Evolutionary conservation across 768 basidiomycete genomes (phyloP).

Genomic region (Auriscalpium vulgare): DNA sequence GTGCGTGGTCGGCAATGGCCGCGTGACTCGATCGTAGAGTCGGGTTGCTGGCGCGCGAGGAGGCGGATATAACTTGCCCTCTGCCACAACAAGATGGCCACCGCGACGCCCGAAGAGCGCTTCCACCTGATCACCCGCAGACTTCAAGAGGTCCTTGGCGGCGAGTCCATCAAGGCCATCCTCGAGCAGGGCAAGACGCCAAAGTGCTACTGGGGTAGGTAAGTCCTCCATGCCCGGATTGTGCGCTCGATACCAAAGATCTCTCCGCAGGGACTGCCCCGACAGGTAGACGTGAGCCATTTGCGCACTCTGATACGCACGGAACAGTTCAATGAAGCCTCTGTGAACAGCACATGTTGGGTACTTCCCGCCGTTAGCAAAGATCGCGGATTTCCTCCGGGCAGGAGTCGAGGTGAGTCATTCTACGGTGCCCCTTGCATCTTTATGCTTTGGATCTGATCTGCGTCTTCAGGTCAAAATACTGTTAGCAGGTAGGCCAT

Average conservation of each 20-base stretch:
- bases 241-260: not conserved
- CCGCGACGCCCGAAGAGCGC: constrained; percentile 30
- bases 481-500: constrained; percentile 54
- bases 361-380: constrained; percentile 91
- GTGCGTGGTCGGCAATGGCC: too few species aligned
- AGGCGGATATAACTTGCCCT: too few species aligned
- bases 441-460: constrained; percentile 7
- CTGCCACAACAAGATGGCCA: not conserved
- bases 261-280: constrained; percentile 69
- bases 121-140: constrained; percentile 81
- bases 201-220: constrained; percentile 89
- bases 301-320: not conserved
- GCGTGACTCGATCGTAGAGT: too few species aligned
- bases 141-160: constrained; percentile 83
- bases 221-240: not conserved
- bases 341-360: constrained; percentile 76
- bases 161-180: constrained; percentile 73
- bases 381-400: constrained; percentile 92
- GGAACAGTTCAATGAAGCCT: not conserved
- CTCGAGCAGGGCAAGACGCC: constrained; percentile 68
- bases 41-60: too few species aligned
- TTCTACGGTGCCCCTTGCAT: constrained; percentile 15
- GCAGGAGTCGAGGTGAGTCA: constrained; percentile 77
- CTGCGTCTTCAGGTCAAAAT: constrained; percentile 51
- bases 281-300: constrained; percentile 81